A percentile compares a stretch with the other conserved stretches of the same genome.
phyloP scores from a whole-genome alignment of 23 red algal genomes.

The Gracilaria caudata region DNA sequence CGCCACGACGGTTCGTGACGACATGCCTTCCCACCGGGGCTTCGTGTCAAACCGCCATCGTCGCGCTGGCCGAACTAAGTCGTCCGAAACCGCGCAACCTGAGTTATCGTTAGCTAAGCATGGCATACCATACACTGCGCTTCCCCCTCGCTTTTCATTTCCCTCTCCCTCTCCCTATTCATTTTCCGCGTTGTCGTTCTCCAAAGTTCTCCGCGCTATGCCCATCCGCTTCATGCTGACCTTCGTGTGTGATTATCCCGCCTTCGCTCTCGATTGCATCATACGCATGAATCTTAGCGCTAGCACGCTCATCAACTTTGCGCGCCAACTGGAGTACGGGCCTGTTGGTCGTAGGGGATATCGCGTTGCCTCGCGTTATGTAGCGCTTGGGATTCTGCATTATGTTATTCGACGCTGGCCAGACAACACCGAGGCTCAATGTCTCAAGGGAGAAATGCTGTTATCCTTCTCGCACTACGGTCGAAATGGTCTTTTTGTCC shows the following conservation, averaged over 20 bases:
- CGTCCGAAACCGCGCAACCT: too few relatives aligned
- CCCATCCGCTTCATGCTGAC: not conserved
- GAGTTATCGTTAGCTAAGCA: not conserved
- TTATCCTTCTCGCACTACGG: constrained; percentile 43
- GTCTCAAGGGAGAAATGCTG: constrained; percentile 60
- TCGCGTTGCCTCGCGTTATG: constrained; percentile 19
- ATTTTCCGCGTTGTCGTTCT: not conserved
- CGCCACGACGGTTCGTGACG: too few relatives aligned
- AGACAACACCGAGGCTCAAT: constrained; percentile 30
- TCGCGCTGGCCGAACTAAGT: not conserved
- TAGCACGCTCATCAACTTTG: not conserved
- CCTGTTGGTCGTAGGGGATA: constrained; percentile 28
- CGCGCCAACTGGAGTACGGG: constrained; percentile 16
- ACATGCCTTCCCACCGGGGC: not conserved
- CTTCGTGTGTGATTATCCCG: not conserved
- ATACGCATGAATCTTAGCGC: constrained; percentile 1
- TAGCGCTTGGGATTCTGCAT: constrained; percentile 30
- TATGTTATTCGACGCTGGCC: constrained; percentile 1
- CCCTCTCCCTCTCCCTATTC: not conserved
- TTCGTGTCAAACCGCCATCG: not conserved
- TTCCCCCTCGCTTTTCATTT: not conserved
- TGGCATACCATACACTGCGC: not conserved
- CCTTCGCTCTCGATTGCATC: not conserved
- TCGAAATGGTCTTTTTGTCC: constrained; percentile 26
- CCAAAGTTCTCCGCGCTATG: not conserved